Evolutionary conservation across 352 stramenopile species (phyloP).

Genomic region (Elongisporangium prolatum): DNA sequence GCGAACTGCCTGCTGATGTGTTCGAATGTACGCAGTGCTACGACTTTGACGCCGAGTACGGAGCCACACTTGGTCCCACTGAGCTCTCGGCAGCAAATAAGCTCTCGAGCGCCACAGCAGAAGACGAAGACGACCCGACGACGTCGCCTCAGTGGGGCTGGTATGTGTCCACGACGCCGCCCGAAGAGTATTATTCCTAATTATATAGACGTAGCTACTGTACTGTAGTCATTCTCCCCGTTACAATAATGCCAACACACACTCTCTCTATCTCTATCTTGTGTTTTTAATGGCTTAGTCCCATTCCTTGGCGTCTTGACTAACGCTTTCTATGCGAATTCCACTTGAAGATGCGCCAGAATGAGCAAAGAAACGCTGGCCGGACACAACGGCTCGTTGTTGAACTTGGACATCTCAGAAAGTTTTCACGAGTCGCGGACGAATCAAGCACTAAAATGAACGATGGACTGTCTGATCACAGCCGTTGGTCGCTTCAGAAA

Average conservation of each 20-base stretch:
- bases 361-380: not conserved
- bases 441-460: not conserved
- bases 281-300: not conserved
- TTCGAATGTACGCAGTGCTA: constrained; percentile 16
- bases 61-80: constrained; percentile 9
- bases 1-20: not conserved
- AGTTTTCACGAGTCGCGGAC: not conserved
- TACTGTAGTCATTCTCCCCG: not conserved
- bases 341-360: not conserved
- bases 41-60: constrained; percentile 24
- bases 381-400: not conserved
- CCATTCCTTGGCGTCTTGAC: not conserved
- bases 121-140: constrained; percentile 35
- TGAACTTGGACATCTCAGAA: not conserved
- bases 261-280: not conserved
- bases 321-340: not conserved
- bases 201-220: constrained; percentile 1
- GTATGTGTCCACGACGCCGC: constrained; percentile 79
- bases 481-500: not conserved
- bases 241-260: not conserved
- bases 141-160: constrained; percentile 73
- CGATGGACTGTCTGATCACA: not conserved
- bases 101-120: constrained; percentile 6
- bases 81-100: constrained; percentile 9
- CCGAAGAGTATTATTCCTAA: constrained; percentile 63